Conservation (phyloP, 805 yeast genomes). For the Myxozyma sirexii region DNA sequence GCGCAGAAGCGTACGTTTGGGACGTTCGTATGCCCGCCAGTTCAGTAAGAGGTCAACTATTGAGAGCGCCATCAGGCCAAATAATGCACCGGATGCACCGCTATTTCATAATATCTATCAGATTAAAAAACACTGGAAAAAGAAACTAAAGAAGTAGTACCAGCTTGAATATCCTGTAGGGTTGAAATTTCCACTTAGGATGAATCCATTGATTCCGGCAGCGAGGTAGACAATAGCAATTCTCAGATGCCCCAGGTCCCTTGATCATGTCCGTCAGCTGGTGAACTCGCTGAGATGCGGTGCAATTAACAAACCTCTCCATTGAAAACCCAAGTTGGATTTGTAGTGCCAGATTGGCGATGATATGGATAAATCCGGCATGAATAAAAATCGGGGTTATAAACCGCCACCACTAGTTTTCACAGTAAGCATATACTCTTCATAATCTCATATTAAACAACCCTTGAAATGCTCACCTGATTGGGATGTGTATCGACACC, state of each 20-base stretch:
- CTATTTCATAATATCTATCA: slow-evolving; percentile 51
- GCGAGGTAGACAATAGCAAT: slow-evolving; percentile 59
- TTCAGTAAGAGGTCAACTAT: slow-evolving; percentile 58
- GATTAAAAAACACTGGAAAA: no score
- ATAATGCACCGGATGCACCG: slow-evolving; percentile 73
- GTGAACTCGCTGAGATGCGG: not conserved
- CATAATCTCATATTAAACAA: no score
- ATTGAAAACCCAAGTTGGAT: slow-evolving; percentile 61
- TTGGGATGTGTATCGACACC: slow-evolving; percentile 56
- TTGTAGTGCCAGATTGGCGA: slow-evolving; percentile 64
- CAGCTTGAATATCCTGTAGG: slow-evolving; percentile 59
- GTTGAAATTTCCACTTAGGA: slow-evolving; percentile 69
- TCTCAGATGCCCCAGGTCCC: slow-evolving; percentile 55
- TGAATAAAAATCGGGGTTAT: slow-evolving; percentile 72
- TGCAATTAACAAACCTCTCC: slow-evolving; percentile 48
- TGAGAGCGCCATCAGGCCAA: slow-evolving; percentile 69
- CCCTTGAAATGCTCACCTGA: no score
- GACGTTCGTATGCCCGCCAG: slow-evolving; percentile 51
- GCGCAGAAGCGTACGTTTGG: slow-evolving; percentile 49
- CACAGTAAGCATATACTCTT: no score
- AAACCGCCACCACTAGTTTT: slow-evolving; percentile 58
- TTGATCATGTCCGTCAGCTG: not conserved
- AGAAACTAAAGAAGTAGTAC: no score
- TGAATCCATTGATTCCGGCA: slow-evolving; percentile 66
- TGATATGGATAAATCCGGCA: slow-evolving; percentile 71